Evolutionary conservation across 106 monocot species (phyloP), one percentile per base, ranked within the genome.

Genomic region (Narthecium ossifragum): DNA sequence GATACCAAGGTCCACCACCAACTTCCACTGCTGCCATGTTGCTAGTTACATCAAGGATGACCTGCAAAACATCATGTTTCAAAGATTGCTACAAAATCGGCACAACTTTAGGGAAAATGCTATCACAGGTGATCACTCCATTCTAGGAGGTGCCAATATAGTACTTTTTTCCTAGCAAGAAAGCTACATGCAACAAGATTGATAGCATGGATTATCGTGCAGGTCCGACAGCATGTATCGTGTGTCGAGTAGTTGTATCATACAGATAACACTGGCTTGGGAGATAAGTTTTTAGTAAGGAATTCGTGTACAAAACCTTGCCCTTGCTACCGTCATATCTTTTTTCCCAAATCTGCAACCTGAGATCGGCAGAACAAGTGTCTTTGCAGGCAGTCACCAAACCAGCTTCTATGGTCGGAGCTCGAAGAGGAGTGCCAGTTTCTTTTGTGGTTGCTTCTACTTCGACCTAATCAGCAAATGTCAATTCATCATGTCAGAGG

Each of bases 1-100:
- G 52, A 59, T 74, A 96, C 90, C 90, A 96, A 0, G 94, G 94
- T 8, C 94, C 94, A 2, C 94, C 94, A n/a, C 94, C 94, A 15
- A 96, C 83, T 80, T 96, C 94, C 6, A 81, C 59, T 41, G 86
- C 94, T 24, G 90, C 94, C 94, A 90, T 81, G 68, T 81, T 67
- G 65, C 94, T 96, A 2, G 75, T 96, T 1, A 69, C 90, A 58
- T 83, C 83, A 25, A 96, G 86, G 22, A 96, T 86, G 39, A 86
- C 22, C 94, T 96, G 86, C 55, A 60, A 69, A 64, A n/a, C n/a
- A n/a, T n/a, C n/a, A n/a, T n/a, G n/a, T n/a, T n/a, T n/a, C n/a
- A n/a, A n/a, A n/a, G n/a, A n/a, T n/a, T n/a, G n/a, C n/a, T n/a
- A n/a, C n/a, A n/a, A n/a, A n/a, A n/a, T n/a, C n/a, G n/a, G n/a